phyloP scores from a whole-genome alignment of 2,329 filamentous ascomycete genomes.

The Xylariales sp. region DNA sequence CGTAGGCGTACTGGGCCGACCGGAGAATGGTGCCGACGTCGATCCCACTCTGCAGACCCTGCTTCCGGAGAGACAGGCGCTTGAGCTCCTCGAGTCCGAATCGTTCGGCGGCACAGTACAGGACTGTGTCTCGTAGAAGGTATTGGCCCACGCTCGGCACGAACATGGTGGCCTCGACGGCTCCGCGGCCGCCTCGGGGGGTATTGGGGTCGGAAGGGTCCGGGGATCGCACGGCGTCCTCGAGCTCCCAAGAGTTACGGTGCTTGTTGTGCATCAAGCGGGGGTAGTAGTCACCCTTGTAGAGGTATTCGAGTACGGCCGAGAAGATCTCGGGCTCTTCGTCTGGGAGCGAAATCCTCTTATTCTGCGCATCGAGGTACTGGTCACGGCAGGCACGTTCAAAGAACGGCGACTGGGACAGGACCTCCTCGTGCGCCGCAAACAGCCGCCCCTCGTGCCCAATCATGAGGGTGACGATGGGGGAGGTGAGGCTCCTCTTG shows the following conservation, averaged over 20 bases:
- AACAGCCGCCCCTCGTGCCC: constrained; percentile 89
- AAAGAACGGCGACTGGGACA: constrained; percentile 88
- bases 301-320: constrained; percentile 93
- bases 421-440: constrained; percentile 93
- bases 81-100: constrained; percentile 95
- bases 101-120: constrained; percentile 92
- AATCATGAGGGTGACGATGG: constrained; percentile 88
- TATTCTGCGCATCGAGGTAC: constrained; percentile 80
- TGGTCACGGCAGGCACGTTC: constrained; percentile 76
- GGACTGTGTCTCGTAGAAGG: constrained; percentile 89
- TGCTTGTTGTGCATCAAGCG: constrained; percentile 88
- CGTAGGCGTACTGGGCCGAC: constrained; percentile 94
- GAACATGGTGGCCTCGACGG: constrained; percentile 81
- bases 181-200: constrained; percentile 52
- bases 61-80: constrained; percentile 90
- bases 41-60: constrained; percentile 92
- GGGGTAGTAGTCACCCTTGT: constrained; percentile 96
- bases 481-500: constrained; percentile 60
- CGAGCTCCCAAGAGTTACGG: constrained; percentile 88
- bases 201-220: constrained; percentile 50
- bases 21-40: constrained; percentile 91
- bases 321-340: constrained; percentile 94
- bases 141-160: constrained; percentile 78
- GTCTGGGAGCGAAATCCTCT: constrained; percentile 77
- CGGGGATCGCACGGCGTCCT: constrained; percentile 66